Conservation (phyloP, 2,329 filamentous ascomycete species). For the Verticillium nubilum region DNA sequence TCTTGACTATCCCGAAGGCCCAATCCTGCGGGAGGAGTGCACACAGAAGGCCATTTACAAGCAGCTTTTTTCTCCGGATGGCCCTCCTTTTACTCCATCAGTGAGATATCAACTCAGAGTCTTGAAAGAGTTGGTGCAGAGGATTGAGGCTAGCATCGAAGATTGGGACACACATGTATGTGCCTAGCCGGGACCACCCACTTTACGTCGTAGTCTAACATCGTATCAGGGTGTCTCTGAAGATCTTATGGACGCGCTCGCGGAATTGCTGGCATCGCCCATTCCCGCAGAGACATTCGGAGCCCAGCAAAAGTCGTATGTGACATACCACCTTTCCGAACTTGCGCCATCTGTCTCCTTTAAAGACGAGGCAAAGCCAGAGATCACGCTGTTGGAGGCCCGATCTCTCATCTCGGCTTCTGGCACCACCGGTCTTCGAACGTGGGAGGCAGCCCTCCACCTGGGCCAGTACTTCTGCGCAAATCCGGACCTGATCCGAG, state of each 20-base stretch:
- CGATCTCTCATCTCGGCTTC: constrained; percentile 62
- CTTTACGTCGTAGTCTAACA: background rate
- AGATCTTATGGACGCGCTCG: constrained; percentile 66
- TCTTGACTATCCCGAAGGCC: constrained; percentile 57
- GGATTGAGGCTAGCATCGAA: constrained; percentile 67
- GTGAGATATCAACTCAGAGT: constrained; percentile 64
- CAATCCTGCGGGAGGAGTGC: constrained; percentile 50
- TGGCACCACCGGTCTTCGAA: constrained; percentile 71
- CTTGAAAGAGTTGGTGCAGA: constrained; percentile 65
- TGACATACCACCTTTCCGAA: constrained; percentile 59
- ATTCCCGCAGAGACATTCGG: constrained; percentile 59
- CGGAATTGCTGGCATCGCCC: constrained; percentile 57
- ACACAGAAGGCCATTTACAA: constrained; percentile 64
- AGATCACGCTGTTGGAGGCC: constrained; percentile 63
- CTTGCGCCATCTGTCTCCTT: constrained; percentile 10
- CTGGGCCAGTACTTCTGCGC: constrained; percentile 62
- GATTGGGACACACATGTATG: constrained; percentile 88
- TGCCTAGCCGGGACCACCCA: constrained; percentile 11
- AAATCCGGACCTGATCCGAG: constrained; percentile 37
- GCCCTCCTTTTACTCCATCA: constrained; percentile 54
- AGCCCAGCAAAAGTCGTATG: constrained; percentile 67
- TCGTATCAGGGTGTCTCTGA: constrained; percentile 73
- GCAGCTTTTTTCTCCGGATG: constrained; percentile 58
- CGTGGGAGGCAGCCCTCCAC: constrained; percentile 76
- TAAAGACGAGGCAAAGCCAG: background rate